These are phyloP conservation scores for Ceratorhiza oryzae-sativae DNA, from an alignment of 1,284 basidiomycete species.

Conservation along the genomic window DNA sequence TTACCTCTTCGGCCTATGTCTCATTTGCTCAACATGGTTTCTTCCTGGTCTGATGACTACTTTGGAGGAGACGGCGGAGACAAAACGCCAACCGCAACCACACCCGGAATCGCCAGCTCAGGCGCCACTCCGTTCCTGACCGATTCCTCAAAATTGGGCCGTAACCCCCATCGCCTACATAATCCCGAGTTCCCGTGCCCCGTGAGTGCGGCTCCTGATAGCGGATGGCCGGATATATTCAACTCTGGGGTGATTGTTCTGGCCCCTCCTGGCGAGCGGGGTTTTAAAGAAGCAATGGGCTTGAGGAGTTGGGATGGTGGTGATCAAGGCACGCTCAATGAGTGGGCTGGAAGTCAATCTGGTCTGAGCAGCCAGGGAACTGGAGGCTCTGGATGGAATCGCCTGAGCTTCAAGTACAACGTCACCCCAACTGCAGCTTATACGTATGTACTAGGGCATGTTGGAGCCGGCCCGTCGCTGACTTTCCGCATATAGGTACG, in stretches of 20 bases:
- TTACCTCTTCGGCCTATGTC: constrained; percentile 87
- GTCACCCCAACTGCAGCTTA: constrained; percentile 98
- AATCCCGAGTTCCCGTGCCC: constrained; percentile 48
- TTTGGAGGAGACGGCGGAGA: constrained; percentile 6
- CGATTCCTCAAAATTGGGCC: background rate
- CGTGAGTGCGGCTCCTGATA: constrained; percentile 86
- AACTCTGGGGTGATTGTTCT: constrained; percentile 95
- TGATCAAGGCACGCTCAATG: constrained; percentile 95
- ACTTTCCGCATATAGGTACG: constrained; percentile 66
- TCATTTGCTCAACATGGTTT: constrained; percentile 76
- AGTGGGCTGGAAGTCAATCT: constrained; percentile 75
- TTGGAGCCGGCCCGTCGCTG: constrained; percentile 36
- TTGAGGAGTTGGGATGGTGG: constrained; percentile 94
- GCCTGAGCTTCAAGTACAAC: constrained; percentile 95
- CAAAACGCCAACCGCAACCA: background rate
- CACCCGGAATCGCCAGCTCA: background rate
- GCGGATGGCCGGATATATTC: constrained; percentile 99
- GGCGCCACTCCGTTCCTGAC: constrained; percentile 34
- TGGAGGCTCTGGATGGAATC: constrained; percentile 72
- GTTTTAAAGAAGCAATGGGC: constrained; percentile 76
- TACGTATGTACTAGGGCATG: constrained; percentile 66
- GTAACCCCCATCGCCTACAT: constrained; percentile 35
- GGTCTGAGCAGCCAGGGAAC: constrained; percentile 8
- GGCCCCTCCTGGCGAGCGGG: constrained; percentile 73
- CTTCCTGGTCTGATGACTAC: constrained; percentile 64